Percentiles rank a stretch among this genome's conserved stretches.
Conservation (phyloP, 192 early-diverging fungal species). For the Phlyctochytrium arcticum region DNA sequence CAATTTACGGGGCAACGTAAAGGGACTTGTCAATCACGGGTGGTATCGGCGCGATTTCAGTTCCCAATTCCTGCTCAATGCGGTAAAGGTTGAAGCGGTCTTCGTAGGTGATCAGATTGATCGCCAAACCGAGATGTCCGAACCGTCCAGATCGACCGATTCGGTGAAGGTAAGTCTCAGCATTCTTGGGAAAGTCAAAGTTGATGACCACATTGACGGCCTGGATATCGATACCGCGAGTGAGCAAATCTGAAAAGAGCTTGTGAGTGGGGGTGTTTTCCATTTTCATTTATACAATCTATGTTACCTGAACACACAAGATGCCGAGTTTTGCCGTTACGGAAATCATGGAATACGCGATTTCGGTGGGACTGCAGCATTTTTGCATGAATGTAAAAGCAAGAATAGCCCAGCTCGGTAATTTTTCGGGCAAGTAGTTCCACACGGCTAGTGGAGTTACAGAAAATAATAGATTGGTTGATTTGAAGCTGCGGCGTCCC, state of each 20-base stretch:
- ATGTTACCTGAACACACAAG: constrained; percentile 86
- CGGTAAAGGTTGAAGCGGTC: constrained; percentile 97
- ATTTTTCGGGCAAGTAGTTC: constrained; percentile 99
- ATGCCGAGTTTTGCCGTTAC: constrained; percentile 95
- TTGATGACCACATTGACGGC: constrained; percentile 99
- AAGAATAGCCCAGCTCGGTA: constrained; percentile 99
- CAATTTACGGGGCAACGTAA: constrained; percentile 54
- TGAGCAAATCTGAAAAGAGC: constrained; percentile 72
- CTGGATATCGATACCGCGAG: constrained; percentile 99
- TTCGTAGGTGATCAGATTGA: constrained; percentile 98
- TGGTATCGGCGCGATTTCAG: constrained; percentile 97
- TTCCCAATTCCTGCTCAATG: constrained; percentile 97
- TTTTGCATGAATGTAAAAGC: constrained; percentile 98
- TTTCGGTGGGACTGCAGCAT: constrained; percentile 99
- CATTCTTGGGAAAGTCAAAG: constrained; percentile 99
- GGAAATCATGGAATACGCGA: constrained; percentile 99
- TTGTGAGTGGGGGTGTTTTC: no score
- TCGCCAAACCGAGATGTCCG: constrained; percentile 91
- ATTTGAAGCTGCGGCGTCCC: constrained; percentile 80
- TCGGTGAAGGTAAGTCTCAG: constrained; percentile 97
- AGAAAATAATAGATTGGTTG: constrained; percentile 99
- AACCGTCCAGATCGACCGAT: constrained; percentile 97
- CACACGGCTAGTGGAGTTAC: constrained; percentile 98
- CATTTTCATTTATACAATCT: no score
- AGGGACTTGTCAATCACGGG: constrained; percentile 93